Conservation (phyloP, 208 protist species). For the Porcisia deanei region DNA sequence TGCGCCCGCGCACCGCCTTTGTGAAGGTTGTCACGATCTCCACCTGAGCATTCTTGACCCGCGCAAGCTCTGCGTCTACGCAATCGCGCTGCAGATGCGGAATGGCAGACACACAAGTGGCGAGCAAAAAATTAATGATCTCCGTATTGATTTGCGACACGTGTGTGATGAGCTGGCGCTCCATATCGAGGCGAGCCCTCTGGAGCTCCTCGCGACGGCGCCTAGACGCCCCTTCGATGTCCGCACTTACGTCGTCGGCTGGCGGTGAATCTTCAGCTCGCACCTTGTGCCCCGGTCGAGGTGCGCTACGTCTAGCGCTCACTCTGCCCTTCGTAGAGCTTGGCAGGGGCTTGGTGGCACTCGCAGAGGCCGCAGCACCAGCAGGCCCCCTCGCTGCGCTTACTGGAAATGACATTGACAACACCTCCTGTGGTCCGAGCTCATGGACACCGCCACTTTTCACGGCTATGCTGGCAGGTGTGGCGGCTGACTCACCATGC, state of each 20-base stretch:
- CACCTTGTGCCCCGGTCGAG: background rate
- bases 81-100: conserved; percentile 24
- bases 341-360: background rate
- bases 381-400: background rate
- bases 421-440: background rate
- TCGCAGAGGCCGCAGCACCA: background rate
- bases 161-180: conserved; percentile 51
- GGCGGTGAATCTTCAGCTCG: background rate
- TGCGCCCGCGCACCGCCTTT: conserved; percentile 18
- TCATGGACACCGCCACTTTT: background rate
- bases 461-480: background rate
- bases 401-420: background rate
- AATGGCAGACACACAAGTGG: conserved; percentile 39
- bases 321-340: background rate
- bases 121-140: conserved; percentile 80
- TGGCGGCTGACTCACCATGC: background rate
- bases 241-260: background rate
- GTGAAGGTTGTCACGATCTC: conserved; percentile 24
- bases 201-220: conserved; percentile 11
- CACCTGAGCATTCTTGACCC: conserved; percentile 12
- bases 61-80: conserved; percentile 25
- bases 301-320: background rate
- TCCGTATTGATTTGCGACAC: conserved; percentile 83
- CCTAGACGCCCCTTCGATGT: background rate
- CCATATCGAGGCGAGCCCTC: conserved; percentile 26